A percentile compares a stretch with the other conserved stretches of the same genome.
These are phyloP conservation scores for Solanum virginianum DNA, from an alignment of 257 asterid genomes.

Conservation along the genomic window DNA sequence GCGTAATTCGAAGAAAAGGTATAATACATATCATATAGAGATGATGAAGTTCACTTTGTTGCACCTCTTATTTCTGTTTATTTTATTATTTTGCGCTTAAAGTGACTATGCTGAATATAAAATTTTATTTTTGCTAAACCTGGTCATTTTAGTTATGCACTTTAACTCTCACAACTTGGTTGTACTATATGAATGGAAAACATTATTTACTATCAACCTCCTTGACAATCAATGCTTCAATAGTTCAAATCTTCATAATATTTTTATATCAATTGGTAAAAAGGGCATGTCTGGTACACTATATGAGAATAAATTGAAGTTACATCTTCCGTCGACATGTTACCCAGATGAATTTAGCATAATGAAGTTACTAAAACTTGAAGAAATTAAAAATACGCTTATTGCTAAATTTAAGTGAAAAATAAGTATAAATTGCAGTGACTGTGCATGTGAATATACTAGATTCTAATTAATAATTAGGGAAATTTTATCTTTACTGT, in stretches of 20 bases:
- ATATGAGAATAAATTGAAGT: too few relatives aligned
- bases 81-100: neutral
- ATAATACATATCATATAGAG: neutral
- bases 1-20: neutral
- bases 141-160: neutral
- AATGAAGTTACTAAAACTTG: neutral
- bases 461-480: neutral
- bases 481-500: neutral
- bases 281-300: too few relatives aligned
- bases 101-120: neutral
- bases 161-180: neutral
- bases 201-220: neutral
- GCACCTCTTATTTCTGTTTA: neutral
- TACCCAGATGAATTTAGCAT: neutral
- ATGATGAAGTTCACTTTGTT: neutral
- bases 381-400: neutral
- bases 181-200: neutral
- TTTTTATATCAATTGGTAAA: neutral
- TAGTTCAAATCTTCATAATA: neutral
- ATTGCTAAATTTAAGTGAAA: neutral
- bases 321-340: neutral
- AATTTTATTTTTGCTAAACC: neutral
- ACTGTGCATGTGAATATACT: neutral
- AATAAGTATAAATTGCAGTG: neutral
- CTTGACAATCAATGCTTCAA: neutral